A percentile compares a stretch with the other conserved stretches of the same genome.
These are phyloP conservation scores for Gilbertella persicaria DNA, from an alignment of 371 early-diverging fungal species.

Conservation along the genomic window DNA sequence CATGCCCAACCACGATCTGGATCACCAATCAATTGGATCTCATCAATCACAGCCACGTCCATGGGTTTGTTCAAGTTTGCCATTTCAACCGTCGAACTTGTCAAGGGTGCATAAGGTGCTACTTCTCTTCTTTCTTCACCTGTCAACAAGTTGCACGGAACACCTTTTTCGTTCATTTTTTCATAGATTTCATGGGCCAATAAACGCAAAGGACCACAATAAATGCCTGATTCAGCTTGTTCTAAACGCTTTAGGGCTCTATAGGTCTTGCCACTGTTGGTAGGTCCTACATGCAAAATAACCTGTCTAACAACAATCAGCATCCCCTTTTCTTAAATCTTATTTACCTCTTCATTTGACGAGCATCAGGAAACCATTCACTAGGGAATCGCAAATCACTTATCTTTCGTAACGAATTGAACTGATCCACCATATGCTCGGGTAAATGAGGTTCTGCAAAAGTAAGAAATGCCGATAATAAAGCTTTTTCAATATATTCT, in stretches of 20 bases:
- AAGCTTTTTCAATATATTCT: constrained; percentile 31
- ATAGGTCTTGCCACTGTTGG: constrained; percentile 97
- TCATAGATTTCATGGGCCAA: constrained; percentile 94
- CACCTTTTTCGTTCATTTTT: constrained; percentile 73
- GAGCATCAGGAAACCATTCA: constrained; percentile 80
- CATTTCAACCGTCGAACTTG: constrained; percentile 93
- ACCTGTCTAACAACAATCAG: constrained; percentile 58
- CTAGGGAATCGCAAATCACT: constrained; percentile 78
- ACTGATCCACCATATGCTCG: constrained; percentile 29
- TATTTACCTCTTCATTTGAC: constrained; percentile 66
- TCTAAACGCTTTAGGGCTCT: constrained; percentile 78
- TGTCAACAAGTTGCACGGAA: constrained; percentile 84
- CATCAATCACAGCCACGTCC: constrained; percentile 95
- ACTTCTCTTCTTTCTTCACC: constrained; percentile 87
- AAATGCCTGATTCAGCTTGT: constrained; percentile 70
- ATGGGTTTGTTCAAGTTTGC: constrained; percentile 55
- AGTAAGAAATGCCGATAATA: constrained; percentile 35
- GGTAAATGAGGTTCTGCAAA: constrained; percentile 44
- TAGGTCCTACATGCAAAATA: constrained; percentile 94
- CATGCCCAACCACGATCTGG: constrained; percentile 93
- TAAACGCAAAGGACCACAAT: constrained; percentile 92
- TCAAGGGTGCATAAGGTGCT: constrained; percentile 42
- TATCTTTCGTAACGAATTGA: constrained; percentile 58
- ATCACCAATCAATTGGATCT: constrained; percentile 95
- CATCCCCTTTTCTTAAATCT: neutral